Evolutionary conservation across 1,139 yeast genomes (phyloP), one percentile per base, ranked within the genome.

Genomic region (Arxiozyma heterogenica): DNA sequence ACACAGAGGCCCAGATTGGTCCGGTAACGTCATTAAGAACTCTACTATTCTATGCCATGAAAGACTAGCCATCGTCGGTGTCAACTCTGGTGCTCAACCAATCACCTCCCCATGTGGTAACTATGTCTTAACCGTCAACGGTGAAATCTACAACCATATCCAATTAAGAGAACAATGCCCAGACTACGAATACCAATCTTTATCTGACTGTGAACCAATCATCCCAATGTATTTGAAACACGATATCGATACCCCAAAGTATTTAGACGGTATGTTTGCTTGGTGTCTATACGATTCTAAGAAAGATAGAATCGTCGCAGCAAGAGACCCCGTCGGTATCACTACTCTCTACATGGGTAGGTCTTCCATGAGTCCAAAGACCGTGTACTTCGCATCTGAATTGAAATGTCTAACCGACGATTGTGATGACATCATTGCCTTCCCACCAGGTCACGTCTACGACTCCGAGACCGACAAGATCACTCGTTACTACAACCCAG

Each of bases 1-100:
- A 76, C 98, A 93, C 74, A 86, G 98, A 75, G 98, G 98, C 65
- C 98, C 98, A 62, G 98, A 93, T 75, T 93, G 98, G 98, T 82
- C 91, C 49, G 98, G 98, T 67, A 90, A 89, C 82, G 72, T 80
- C 61, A 76, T 80, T 61, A 82, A 83, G 68, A 88, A 89, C 81
- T 73, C 77, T 61, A 88, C 97, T 53, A 84, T 86, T 60, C 75
- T 93, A 64, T 83, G 87, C 64, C 98, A 93, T 71, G 98, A 93
- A 76, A 86, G 98, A 76, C 80, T 93, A 69, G 95, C 98, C 63
- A 91, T 93, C 69, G 95, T 88, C 59, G 97, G 97, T 63, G 78
- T 91, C 66, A 96, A 89, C 71, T 78, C 96, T 48, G 98, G 98
- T 69, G 97, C 98, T 59, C 98, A 93, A 76, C 99, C 99, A 62